A percentile compares a stretch with the other conserved stretches of the same genome.
These are phyloP conservation scores for Peltaster fructicola DNA, from an alignment of 2,329 filamentous ascomycete genomes.

Conservation along the genomic window DNA sequence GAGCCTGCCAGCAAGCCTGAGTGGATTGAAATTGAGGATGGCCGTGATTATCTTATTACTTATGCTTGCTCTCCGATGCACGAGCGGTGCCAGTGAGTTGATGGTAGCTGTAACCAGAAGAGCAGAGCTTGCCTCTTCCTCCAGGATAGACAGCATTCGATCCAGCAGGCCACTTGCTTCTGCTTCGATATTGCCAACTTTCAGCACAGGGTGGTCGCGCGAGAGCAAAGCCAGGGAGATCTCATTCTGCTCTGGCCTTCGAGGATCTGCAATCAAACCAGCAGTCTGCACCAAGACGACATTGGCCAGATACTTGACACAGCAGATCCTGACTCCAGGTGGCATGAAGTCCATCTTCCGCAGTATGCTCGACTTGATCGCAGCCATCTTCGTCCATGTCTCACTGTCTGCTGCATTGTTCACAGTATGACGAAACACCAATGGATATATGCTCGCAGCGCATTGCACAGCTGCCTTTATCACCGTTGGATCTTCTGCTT, in stretches of 20 bases:
- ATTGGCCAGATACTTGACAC: constrained; percentile 91
- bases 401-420: constrained; percentile 65
- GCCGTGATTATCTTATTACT: constrained; percentile 73
- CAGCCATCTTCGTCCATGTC: constrained; percentile 73
- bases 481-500: constrained; percentile 57
- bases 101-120: constrained; percentile 79
- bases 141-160: constrained; percentile 65
- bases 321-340: constrained; percentile 70
- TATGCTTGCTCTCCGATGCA: constrained; percentile 64
- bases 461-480: constrained; percentile 76
- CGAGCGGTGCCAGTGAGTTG: constrained; percentile 68
- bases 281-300: constrained; percentile 83
- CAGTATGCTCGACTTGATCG: constrained; percentile 78
- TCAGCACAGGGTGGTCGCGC: constrained; percentile 62
- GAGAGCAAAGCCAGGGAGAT: constrained; percentile 77
- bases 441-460: constrained; percentile 79
- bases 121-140: constrained; percentile 70
- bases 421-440: constrained; percentile 83
- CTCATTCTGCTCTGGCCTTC: constrained; percentile 65
- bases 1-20: constrained; percentile 44
- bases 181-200: constrained; percentile 68
- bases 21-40: constrained; percentile 78
- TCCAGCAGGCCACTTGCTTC: constrained; percentile 85
- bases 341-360: constrained; percentile 69
- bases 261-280: constrained; percentile 62